These are phyloP conservation scores for Coemansia sp. DNA, from an alignment of 192 early-diverging fungal species.

Conservation along the genomic window DNA sequence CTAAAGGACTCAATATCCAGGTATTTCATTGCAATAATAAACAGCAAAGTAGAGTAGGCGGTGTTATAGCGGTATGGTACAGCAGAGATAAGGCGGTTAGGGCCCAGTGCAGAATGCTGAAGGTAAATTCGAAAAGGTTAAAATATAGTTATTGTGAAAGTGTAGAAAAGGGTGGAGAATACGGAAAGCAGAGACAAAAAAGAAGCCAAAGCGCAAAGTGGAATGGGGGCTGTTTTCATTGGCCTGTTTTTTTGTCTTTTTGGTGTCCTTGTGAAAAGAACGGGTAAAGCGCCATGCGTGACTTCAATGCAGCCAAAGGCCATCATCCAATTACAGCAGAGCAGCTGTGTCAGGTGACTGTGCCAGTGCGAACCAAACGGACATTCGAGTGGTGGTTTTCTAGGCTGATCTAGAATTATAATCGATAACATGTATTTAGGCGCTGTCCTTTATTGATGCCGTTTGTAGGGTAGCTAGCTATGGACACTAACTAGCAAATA, in stretches of 20 bases:
- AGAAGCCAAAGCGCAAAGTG: conserved; percentile 10
- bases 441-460: too few relatives aligned
- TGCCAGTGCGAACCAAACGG: too few relatives aligned
- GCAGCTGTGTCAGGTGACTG: too few relatives aligned
- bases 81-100: not conserved
- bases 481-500: too few relatives aligned
- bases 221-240: conserved; percentile 5
- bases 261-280: too few relatives aligned
- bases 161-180: conserved; percentile 4
- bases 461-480: too few relatives aligned
- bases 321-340: too few relatives aligned
- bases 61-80: conserved; percentile 12
- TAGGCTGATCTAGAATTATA: too few relatives aligned
- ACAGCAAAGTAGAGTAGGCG: conserved; percentile 3
- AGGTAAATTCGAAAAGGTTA: not conserved
- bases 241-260: not conserved
- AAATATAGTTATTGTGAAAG: not conserved
- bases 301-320: too few relatives aligned
- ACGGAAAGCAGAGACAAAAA: not conserved
- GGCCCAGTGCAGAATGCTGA: not conserved
- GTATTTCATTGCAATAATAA: conserved; percentile 73
- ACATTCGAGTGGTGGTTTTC: too few relatives aligned
- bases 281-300: too few relatives aligned
- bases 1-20: conserved; percentile 81
- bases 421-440: too few relatives aligned